A percentile compares a stretch with the other conserved stretches of the same genome.
Conservation (phyloP, 108 stramenopile species). For the Pseudonitzschia pungens region DNA sequence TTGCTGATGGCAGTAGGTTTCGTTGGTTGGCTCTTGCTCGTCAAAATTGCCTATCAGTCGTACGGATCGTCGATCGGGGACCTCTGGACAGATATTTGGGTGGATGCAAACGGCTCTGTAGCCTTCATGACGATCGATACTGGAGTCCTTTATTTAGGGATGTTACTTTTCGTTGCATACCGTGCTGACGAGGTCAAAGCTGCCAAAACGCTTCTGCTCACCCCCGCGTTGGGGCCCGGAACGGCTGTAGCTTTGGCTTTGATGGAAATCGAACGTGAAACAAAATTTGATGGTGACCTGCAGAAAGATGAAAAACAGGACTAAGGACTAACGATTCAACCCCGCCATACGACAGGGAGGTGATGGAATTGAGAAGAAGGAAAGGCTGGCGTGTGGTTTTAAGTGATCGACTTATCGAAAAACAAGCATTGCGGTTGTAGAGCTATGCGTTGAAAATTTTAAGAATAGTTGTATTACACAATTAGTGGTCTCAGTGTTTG, state of each 20-base stretch:
- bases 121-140: constrained; percentile 47
- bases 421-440: too few relatives aligned
- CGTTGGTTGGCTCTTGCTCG: constrained; percentile 19
- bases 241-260: constrained; percentile 29
- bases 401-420: too few relatives aligned
- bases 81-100: constrained; percentile 39
- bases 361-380: too few relatives aligned
- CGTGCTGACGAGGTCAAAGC: constrained; percentile 8
- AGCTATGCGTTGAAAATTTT: too few relatives aligned
- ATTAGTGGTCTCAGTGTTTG: not conserved
- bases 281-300: not conserved
- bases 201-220: constrained; percentile 24
- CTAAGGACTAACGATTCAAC: not conserved
- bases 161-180: constrained; percentile 29
- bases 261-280: constrained; percentile 25
- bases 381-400: too few relatives aligned
- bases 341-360: too few relatives aligned
- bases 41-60: constrained; percentile 9
- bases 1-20: constrained; percentile 16
- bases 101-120: constrained; percentile 28
- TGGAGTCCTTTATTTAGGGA: constrained; percentile 21
- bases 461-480: not conserved
- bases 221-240: constrained; percentile 42
- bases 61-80: constrained; percentile 26
- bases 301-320: not conserved